A percentile compares a stretch with the other conserved stretches of the same genome.
Conservation (phyloP, 2,329 filamentous ascomycete genomes). For the Aspergillus sclerotialis region DNA sequence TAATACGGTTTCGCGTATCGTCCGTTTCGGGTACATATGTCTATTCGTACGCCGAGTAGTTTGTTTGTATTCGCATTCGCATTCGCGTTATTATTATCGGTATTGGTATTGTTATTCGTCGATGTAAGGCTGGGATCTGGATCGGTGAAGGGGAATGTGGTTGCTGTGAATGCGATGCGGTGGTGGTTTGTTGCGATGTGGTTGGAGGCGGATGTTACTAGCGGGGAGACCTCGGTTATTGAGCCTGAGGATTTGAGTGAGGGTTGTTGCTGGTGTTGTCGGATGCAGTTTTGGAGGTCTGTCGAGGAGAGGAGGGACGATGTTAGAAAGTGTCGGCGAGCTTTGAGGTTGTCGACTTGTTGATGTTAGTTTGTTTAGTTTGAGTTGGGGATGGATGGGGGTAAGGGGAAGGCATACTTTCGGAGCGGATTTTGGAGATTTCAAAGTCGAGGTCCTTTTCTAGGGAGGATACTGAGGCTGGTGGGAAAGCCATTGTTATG, state of each 20-base stretch:
- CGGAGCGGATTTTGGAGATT: slow-evolving; percentile 32
- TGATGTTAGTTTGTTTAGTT: slow-evolving; percentile 6
- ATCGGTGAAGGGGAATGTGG: slow-evolving; percentile 40
- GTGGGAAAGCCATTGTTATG: not conserved
- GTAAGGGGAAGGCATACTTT: slow-evolving; percentile 26
- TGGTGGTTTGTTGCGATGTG: slow-evolving; percentile 35
- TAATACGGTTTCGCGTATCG: slow-evolving; percentile 38
- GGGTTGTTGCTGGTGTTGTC: slow-evolving; percentile 6
- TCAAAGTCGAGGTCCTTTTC: slow-evolving; percentile 32
- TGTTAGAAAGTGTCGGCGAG: slow-evolving; percentile 31
- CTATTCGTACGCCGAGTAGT: slow-evolving; percentile 37
- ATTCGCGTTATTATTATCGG: not conserved
- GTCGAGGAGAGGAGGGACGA: slow-evolving; percentile 37
- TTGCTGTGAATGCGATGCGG: slow-evolving; percentile 39
- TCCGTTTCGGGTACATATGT: slow-evolving; percentile 33
- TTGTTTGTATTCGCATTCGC: slow-evolving; percentile 18
- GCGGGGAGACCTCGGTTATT: slow-evolving; percentile 23
- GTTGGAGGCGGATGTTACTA: slow-evolving; percentile 21
- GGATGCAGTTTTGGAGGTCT: slow-evolving; percentile 23
- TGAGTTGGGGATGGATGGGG: not conserved
- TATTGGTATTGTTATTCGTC: too few relatives aligned
- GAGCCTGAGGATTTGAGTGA: slow-evolving; percentile 4
- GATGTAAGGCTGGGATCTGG: slow-evolving; percentile 29
- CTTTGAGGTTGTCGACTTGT: slow-evolving; percentile 33
- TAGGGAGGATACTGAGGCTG: not conserved